These are phyloP conservation scores for Camillea tinctor DNA, from an alignment of 2,329 filamentous ascomycete species.

Conservation along the genomic window DNA sequence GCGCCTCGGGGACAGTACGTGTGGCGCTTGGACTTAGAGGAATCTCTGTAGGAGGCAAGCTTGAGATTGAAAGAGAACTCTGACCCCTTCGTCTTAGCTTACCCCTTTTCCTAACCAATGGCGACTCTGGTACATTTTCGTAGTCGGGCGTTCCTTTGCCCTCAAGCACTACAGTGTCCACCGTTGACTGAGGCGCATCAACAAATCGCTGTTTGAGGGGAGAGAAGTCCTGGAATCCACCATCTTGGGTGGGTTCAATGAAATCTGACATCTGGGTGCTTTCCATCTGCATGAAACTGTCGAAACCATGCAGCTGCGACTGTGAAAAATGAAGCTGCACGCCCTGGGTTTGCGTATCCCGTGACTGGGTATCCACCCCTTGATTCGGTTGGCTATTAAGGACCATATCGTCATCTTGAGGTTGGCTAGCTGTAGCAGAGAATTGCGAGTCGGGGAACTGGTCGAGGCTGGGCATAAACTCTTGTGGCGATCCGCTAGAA, in stretches of 20 bases:
- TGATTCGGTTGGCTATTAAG: constrained; percentile 49
- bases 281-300: constrained; percentile 51
- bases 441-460: constrained; percentile 60
- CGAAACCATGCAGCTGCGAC: constrained; percentile 58
- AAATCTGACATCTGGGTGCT: constrained; percentile 66
- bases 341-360: constrained; percentile 43
- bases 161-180: constrained; percentile 65
- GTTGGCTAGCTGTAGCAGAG: constrained; percentile 57
- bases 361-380: constrained; percentile 34
- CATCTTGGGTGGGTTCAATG: constrained; percentile 78
- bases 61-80: constrained; percentile 14
- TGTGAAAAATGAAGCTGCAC: constrained; percentile 59
- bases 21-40: constrained; percentile 30
- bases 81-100: constrained; percentile 38
- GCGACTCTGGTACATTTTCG: constrained; percentile 58
- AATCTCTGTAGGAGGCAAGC: constrained; percentile 46
- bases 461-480: constrained; percentile 57
- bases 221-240: constrained; percentile 70
- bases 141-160: constrained; percentile 35
- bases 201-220: constrained; percentile 68
- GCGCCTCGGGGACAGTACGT: constrained; percentile 32
- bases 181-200: constrained; percentile 63
- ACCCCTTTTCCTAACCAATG: constrained; percentile 61
- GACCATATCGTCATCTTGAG: constrained; percentile 49
- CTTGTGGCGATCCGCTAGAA: constrained; percentile 39